phyloP scores from a whole-genome alignment of 2,329 filamentous ascomycete species.

The Cercospora sp. region DNA sequence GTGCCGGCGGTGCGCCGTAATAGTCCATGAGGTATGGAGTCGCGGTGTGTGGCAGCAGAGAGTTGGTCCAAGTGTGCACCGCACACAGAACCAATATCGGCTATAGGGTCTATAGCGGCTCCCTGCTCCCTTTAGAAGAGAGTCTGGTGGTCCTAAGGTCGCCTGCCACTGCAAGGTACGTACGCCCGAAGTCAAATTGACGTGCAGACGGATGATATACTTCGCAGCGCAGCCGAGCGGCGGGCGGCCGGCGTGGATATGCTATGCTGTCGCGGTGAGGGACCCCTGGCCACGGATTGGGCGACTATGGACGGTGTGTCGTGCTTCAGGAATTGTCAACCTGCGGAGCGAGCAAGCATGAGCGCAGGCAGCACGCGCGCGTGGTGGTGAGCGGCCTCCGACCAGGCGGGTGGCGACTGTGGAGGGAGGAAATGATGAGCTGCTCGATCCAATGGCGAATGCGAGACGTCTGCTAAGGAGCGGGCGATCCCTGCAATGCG shows the following conservation, averaged over 20 bases:
- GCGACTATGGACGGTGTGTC: neutral
- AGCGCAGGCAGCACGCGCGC: neutral
- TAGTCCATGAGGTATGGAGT: slow-evolving; percentile 14
- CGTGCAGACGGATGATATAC: slow-evolving; percentile 15
- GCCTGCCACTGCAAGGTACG: slow-evolving; percentile 6
- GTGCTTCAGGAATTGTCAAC: slow-evolving; percentile 7
- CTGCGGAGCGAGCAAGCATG: neutral
- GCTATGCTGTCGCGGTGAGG: neutral
- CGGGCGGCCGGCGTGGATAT: neutral
- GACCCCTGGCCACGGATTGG: neutral
- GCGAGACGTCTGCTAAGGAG: neutral
- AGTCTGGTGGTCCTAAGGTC: neutral
- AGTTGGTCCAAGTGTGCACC: slow-evolving; percentile 1
- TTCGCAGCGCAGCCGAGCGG: neutral
- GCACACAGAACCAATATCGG: slow-evolving; percentile 14
- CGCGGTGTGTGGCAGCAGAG: neutral
- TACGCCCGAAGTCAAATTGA: slow-evolving; percentile 17
- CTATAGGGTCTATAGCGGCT: slow-evolving; percentile 5
- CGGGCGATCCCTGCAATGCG: neutral
- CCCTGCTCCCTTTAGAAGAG: slow-evolving; percentile 2
- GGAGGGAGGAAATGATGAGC: neutral
- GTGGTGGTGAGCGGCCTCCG: neutral
- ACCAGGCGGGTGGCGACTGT: neutral
- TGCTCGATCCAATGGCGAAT: neutral
- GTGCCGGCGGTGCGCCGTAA: slow-evolving; percentile 11